Conservation (phyloP, 495 filamentous ascomycete genomes). For the Sordaria brevicollis region DNA sequence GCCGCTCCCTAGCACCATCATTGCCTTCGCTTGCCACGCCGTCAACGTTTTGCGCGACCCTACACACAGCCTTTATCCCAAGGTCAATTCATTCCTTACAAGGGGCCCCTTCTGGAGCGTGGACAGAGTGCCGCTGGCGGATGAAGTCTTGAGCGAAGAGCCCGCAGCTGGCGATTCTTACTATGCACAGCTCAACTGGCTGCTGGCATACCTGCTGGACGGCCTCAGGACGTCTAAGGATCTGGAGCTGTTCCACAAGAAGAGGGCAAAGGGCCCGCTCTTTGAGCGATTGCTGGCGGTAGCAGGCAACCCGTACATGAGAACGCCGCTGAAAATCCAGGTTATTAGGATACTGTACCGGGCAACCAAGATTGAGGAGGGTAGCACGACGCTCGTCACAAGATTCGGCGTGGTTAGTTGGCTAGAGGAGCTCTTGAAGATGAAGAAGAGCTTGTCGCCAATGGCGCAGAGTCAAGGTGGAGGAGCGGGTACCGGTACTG, state of each 20-base stretch:
- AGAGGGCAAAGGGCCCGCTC: conserved; percentile 41
- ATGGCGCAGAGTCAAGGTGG: neutral
- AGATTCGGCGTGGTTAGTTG: conserved; percentile 73
- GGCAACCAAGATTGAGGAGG: conserved; percentile 59
- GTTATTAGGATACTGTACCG: conserved; percentile 66
- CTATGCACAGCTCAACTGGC: conserved; percentile 69
- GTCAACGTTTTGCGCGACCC: conserved; percentile 63
- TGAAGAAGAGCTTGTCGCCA: conserved; percentile 39
- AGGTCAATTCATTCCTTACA: conserved; percentile 76
- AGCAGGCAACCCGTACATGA: conserved; percentile 55
- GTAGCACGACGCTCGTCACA: conserved; percentile 78
- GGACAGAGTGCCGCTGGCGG: conserved; percentile 65
- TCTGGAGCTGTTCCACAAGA: conserved; percentile 71
- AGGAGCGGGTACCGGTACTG: conserved; percentile 2
- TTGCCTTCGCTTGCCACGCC: conserved; percentile 61
- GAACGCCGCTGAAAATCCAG: conserved; percentile 49
- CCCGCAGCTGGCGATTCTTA: conserved; percentile 65
- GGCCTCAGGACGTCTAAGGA: conserved; percentile 48
- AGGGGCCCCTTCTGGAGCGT: conserved; percentile 63
- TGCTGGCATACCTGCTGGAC: conserved; percentile 63
- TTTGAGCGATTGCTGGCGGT: conserved; percentile 70
- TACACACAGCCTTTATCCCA: conserved; percentile 72
- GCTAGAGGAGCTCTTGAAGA: conserved; percentile 40
- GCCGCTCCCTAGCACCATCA: conserved; percentile 61
- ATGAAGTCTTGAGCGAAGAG: conserved; percentile 57